Evolutionary conservation across 768 basidiomycete genomes (phyloP), one percentile per base, ranked within the genome.

Genomic region (Suillus weaverae): DNA sequence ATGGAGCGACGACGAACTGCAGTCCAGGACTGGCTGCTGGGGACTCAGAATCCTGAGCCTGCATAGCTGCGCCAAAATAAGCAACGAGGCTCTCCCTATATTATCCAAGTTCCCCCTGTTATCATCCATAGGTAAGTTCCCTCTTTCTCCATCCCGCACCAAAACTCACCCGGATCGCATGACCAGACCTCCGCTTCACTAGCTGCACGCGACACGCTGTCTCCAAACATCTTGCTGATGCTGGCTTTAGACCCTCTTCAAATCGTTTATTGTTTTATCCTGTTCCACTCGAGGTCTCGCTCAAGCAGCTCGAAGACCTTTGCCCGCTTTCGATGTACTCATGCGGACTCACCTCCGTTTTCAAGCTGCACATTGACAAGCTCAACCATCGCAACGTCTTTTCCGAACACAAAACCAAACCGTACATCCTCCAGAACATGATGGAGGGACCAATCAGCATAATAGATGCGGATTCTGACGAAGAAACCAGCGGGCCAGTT

Each of bases 11-110:
- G 67, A 70, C n/a, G 71, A 70, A 64, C 64, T 32, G 10, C 26
- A 44, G 20, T 62, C 61, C 36, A 63, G 66, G 38, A 64, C 64
- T 20, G 89, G 87, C 1, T 84, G 86, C 2, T 88, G 86, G 83
- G 75, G 78, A 6, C 80, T 92, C 26, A 81, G 89, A 44, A 77
- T 91, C 13, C 80, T 91, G 56, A 76, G 80, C 57, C 79, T 91
- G 10, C 75, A 82, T 62, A 78, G 84, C 67, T 91, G 89, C 72
- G 74, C 69, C 35, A 75, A 77, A 26, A 76, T 91, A 64, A 79
- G 81, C 22, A 72, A 85, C 68, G 68, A 76, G 2, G 80, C 82
- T 3, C 79, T 84, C 64, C 62, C 73, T 2, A 67, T 76, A 38
- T 76, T 91, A 0, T 43, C 65, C 51, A 75, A 72, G 26, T 88